These are phyloP conservation scores for Desmodesmus armatus DNA, from an alignment of 139 green algal genomes.

Conservation along the genomic window DNA sequence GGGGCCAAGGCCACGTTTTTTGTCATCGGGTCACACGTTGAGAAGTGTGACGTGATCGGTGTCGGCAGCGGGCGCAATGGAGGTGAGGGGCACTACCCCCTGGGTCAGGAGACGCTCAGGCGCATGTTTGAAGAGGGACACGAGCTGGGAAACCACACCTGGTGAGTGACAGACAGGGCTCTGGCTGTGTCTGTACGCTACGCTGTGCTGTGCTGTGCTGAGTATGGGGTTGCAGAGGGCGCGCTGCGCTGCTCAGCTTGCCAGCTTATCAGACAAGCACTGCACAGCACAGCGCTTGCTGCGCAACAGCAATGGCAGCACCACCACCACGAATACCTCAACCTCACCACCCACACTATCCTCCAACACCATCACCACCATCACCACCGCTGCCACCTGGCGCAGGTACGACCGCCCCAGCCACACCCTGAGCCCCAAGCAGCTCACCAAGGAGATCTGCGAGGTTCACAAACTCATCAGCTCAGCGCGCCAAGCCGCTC, in stretches of 20 bases:
- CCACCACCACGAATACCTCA: no score
- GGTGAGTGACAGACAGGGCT: background rate
- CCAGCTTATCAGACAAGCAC: background rate
- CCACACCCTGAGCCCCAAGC: background rate
- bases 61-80: no score
- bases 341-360: no score
- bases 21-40: conserved; percentile 26
- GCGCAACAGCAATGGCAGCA: no score
- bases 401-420: conserved; percentile 1
- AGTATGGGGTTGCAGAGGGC: no score
- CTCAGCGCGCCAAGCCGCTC: background rate
- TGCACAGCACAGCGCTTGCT: no score
- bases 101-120: conserved; percentile 8
- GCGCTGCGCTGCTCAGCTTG: no score
- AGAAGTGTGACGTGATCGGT: conserved; percentile 3
- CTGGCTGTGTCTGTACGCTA: background rate
- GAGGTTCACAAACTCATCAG: background rate
- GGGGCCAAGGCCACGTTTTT: conserved; percentile 38
- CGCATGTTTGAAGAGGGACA: conserved; percentile 23
- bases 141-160: conserved; percentile 35
- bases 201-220: no score
- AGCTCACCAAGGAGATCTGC: conserved; percentile 8
- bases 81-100: background rate
- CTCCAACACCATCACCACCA: no score
- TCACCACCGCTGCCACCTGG: no score